A percentile compares a stretch with the other conserved stretches of the same genome.
These are phyloP conservation scores for Cystobasidiaceae sp. DNA, from an alignment of 1,284 basidiomycete species.

Conservation along the genomic window DNA sequence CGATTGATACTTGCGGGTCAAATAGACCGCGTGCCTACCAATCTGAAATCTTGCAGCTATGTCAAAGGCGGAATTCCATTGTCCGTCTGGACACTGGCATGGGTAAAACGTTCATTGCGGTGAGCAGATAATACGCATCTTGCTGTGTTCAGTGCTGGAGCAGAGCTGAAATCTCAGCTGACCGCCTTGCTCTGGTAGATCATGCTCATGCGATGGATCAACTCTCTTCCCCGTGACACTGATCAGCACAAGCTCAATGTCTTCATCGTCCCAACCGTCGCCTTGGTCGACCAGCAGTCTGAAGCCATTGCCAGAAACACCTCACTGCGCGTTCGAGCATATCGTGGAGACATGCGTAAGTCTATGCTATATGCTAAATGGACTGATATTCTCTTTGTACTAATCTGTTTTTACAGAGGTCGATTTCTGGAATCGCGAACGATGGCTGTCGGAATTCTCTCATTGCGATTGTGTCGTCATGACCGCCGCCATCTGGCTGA, in stretches of 20 bases:
- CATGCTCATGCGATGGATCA: constrained; percentile 34
- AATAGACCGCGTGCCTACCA: constrained; percentile 25
- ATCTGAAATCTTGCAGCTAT: constrained; percentile 28
- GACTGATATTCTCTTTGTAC: constrained; percentile 50
- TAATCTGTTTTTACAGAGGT: constrained; percentile 52
- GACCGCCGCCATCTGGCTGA: constrained; percentile 76
- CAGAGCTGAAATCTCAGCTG: background rate
- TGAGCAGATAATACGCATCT: background rate
- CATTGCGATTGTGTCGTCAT: constrained; percentile 69
- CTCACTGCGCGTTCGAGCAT: constrained; percentile 59
- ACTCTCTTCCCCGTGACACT: constrained; percentile 39
- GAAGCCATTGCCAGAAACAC: constrained; percentile 62
- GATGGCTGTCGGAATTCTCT: constrained; percentile 61
- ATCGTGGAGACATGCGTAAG: constrained; percentile 48
- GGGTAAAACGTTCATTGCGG: constrained; percentile 74
- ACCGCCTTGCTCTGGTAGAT: constrained; percentile 16
- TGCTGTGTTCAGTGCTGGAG: background rate
- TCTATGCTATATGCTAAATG: background rate
- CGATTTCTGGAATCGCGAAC: constrained; percentile 59
- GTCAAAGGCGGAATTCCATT: constrained; percentile 30
- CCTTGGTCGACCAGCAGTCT: constrained; percentile 73
- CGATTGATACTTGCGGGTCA: no score
- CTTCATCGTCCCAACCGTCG: constrained; percentile 72
- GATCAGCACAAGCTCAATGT: constrained; percentile 55
- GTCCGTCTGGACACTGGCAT: constrained; percentile 45